phyloP scores from a whole-genome alignment of 2,329 filamentous ascomycete genomes.

The Xylariaceae sp. region DNA sequence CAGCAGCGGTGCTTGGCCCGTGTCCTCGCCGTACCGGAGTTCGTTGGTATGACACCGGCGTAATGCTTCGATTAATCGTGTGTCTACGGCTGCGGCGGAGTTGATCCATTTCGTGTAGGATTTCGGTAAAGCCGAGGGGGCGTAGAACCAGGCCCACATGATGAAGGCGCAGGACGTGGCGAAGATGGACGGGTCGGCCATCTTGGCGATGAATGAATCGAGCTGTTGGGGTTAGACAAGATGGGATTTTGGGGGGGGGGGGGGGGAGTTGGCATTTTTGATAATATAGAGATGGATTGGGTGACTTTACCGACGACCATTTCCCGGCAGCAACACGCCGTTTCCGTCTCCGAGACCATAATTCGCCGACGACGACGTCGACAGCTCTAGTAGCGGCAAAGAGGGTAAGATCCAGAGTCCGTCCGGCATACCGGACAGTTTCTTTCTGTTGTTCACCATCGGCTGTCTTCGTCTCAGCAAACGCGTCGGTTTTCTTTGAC shows the following conservation, averaged over 20 bases:
- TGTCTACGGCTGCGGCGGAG: conserved; percentile 68
- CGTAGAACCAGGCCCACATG: conserved; percentile 89
- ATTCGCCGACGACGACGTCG: conserved; percentile 61
- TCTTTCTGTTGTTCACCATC: conserved; percentile 25
- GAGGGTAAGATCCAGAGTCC: conserved; percentile 76
- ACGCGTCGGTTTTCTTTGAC: conserved; percentile 44
- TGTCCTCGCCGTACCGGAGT: conserved; percentile 68
- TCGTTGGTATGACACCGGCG: conserved; percentile 57
- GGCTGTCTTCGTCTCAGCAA: conserved; percentile 36
- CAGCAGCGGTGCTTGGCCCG: conserved; percentile 62
- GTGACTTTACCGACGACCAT: conserved; percentile 43
- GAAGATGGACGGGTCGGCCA: conserved; percentile 66
- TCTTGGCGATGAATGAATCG: conserved; percentile 37
- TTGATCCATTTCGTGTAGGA: conserved; percentile 79
- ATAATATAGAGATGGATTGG: background rate
- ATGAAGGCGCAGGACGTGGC: conserved; percentile 65
- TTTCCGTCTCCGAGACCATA: conserved; percentile 52
- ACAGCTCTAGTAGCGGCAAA: conserved; percentile 67
- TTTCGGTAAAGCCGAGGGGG: conserved; percentile 61
- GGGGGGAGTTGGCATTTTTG: no score
- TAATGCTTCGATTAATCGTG: conserved; percentile 67
- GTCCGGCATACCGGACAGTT: conserved; percentile 48
- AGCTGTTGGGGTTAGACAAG: conserved; percentile 20
- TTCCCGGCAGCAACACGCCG: conserved; percentile 39
- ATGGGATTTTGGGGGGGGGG: background rate